Conservation (phyloP, 2,329 filamentous ascomycete genomes). For the Hortaea sp. region DNA sequence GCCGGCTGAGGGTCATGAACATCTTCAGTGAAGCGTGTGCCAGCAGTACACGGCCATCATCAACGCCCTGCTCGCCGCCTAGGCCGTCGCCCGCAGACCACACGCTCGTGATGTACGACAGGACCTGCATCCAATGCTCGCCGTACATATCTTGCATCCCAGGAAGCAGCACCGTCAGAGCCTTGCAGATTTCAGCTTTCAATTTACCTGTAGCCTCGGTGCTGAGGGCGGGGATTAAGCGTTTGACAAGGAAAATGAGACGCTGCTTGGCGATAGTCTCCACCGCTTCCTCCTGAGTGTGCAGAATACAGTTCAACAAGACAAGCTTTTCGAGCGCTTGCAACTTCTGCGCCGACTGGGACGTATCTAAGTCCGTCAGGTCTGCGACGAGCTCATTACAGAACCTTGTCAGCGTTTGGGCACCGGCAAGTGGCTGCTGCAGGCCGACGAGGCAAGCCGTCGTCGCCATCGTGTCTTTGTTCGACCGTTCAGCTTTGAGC, state of each 20-base stretch:
- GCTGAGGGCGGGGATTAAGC: slow-evolving; percentile 63
- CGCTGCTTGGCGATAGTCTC: slow-evolving; percentile 50
- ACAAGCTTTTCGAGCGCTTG: slow-evolving; percentile 37
- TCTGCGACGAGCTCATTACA: slow-evolving; percentile 53
- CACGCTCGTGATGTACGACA: slow-evolving; percentile 25
- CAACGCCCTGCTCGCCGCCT: neutral
- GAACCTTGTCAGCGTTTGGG: slow-evolving; percentile 39
- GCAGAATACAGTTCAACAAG: slow-evolving; percentile 45
- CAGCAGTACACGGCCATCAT: slow-evolving; percentile 25
- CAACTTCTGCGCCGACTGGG: slow-evolving; percentile 18
- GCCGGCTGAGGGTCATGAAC: slow-evolving; percentile 49
- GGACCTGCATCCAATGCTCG: slow-evolving; percentile 61
- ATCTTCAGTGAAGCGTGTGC: slow-evolving; percentile 66
- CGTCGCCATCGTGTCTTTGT: slow-evolving; percentile 36
- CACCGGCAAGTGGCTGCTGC: slow-evolving; percentile 38
- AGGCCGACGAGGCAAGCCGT: slow-evolving; percentile 40
- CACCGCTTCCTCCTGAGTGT: slow-evolving; percentile 38
- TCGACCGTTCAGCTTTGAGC: slow-evolving; percentile 22
- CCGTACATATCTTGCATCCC: slow-evolving; percentile 76
- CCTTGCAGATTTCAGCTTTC: slow-evolving; percentile 47
- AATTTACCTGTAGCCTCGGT: slow-evolving; percentile 38
- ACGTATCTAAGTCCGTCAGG: slow-evolving; percentile 41
- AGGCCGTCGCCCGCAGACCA: slow-evolving; percentile 20
- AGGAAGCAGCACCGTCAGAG: slow-evolving; percentile 52
- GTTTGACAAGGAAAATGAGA: slow-evolving; percentile 71